Evolutionary conservation across 371 early-diverging fungal genomes (phyloP), one percentile per base, ranked within the genome.

Genomic region (Saksenaea oblongispora): DNA sequence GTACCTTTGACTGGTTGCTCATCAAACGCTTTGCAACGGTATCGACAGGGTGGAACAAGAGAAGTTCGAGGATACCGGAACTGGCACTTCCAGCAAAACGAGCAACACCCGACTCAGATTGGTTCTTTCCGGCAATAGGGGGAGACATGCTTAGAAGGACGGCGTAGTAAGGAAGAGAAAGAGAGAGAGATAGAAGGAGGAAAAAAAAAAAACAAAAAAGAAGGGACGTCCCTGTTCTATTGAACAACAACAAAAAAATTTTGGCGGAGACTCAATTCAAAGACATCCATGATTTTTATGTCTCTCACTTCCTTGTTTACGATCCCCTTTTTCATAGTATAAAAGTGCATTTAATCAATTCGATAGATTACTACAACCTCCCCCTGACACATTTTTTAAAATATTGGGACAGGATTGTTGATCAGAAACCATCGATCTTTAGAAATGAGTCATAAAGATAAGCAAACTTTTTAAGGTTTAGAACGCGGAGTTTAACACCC

Each of bases 11-110:
- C 65, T 92, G 90, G 84, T 93, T 94, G 82, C 89, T 94, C 98
- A 98, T 98, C 69, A 98, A 89, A 59, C 98, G 90, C 87, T 98
- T 98, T 62, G 98, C 97, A 26, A 98, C 91, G 1, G 98, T 98
- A 83, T 98, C 98, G 42, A 98, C 93, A 44, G 98, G 98, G 79
- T 98, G 98, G 90, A 98, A 98, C 58, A 91, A 87, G 62, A 97
- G 79, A 47, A 98, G 85, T 82, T 98, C 98, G 34, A 95, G 85
- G 66, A 97, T 87, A 58, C 98, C 98, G 39, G 96, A 91, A 63
- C 95, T 87, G 54, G 89, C 98, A 53, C 95, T 90, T 41, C 98
- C 98, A 44, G 91, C 78, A 72, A 98, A 84, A 67, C 94, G 91
- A 61, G 95, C 95, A 17, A 81, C 75, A 57, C 87, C 91, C 34